Conservation (phyloP, 768 basidiomycete genomes). For the Postia placenta region DNA sequence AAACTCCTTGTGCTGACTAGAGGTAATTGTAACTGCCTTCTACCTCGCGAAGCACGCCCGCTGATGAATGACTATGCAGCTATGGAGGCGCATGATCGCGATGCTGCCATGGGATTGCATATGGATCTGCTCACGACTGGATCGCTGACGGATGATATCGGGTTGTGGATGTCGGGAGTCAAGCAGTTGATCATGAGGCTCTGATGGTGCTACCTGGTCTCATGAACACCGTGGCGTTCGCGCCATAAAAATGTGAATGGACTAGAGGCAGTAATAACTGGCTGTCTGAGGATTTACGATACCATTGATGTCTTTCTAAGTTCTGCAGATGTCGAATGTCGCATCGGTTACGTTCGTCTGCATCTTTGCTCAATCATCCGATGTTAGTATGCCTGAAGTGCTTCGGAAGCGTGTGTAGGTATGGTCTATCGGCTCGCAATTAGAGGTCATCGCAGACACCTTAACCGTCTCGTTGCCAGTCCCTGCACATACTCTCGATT, state of each 20-base stretch:
- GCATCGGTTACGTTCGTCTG: too few relatives aligned
- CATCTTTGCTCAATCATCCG: too few relatives aligned
- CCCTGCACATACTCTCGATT: too few relatives aligned
- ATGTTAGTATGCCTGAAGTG: too few relatives aligned
- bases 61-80: slow-evolving; percentile 53
- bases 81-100: slow-evolving; percentile 74
- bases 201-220: slow-evolving; percentile 27
- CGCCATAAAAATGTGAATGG: not conserved
- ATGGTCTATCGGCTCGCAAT: too few relatives aligned
- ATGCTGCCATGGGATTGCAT: slow-evolving; percentile 75
- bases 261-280: not conserved
- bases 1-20: slow-evolving; percentile 63
- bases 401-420: too few relatives aligned
- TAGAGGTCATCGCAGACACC: too few relatives aligned
- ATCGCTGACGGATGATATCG: slow-evolving; percentile 78
- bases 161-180: slow-evolving; percentile 81
- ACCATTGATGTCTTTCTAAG: not conserved
- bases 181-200: slow-evolving; percentile 81
- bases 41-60: too few relatives aligned
- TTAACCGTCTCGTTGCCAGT: too few relatives aligned
- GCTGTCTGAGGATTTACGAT: not conserved
- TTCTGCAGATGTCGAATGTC: not conserved
- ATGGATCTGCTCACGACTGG: slow-evolving; percentile 79
- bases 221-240: too few relatives aligned
- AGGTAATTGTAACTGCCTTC: slow-evolving; percentile 50